Conservation (phyloP, 108 stramenopile genomes). For the Chaetoceros tenuissimus region DNA sequence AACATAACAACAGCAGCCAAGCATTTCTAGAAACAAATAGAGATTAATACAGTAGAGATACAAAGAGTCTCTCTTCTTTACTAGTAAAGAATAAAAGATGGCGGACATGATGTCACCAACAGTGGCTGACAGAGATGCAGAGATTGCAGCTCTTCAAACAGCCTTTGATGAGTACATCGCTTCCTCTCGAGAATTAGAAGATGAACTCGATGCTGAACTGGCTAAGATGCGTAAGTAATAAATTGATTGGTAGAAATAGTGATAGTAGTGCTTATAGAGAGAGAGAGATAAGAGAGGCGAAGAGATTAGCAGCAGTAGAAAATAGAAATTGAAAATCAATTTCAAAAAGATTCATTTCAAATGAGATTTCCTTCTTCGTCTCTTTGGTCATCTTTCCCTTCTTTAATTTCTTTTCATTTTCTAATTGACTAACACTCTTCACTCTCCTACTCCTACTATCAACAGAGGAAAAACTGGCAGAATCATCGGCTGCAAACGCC, state of each 20-base stretch:
- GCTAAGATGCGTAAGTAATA: conserved; percentile 78
- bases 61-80: too few species aligned
- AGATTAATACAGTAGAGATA: too few species aligned
- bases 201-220: conserved; percentile 85
- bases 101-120: conserved; percentile 7
- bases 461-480: conserved; percentile 73
- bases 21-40: too few species aligned
- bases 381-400: neutral
- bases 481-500: conserved; percentile 72
- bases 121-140: conserved; percentile 72
- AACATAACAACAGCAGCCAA: too few species aligned
- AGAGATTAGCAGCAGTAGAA: too few species aligned
- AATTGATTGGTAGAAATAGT: too few species aligned
- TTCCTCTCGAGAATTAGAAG: conserved; percentile 72
- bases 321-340: too few species aligned
- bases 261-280: too few species aligned
- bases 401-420: neutral
- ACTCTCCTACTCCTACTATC: conserved; percentile 1
- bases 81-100: too few species aligned
- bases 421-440: too few species aligned
- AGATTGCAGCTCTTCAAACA: conserved; percentile 76
- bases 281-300: too few species aligned
- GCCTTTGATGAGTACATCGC: conserved; percentile 90
- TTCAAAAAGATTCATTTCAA: neutral
- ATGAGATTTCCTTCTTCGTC: neutral